Base-by-base conservation (phyloP, 306 rosid species). In the Sophora flavescens region DNA sequence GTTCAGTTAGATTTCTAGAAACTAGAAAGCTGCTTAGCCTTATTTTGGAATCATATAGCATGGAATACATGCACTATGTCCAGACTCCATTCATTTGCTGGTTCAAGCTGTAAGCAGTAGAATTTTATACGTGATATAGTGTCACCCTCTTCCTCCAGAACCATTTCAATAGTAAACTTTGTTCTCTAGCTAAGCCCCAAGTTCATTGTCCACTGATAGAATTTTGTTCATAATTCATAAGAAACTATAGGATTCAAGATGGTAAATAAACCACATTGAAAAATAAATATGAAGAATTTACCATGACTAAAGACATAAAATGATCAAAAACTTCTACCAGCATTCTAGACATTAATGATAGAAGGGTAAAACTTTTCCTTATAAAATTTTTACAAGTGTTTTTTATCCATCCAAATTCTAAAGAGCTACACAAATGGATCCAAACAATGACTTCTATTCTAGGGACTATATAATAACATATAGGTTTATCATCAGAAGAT, bases 401-500 rank as follows among this genome's bases (percentile, higher is more conserved):
- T 59, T 26, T 80, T 12, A 32, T 70, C 75, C 84, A 69, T 48
- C 48, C 15, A 79, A 39, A 42, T 69, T 79, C 82, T 75, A 63
- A 9, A 57, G 54, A 67, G 56, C 64, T 71, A 13, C 70, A 63
- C 33, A 64, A 63, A 59, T 39, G 71, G 74, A 63, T 67, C 12
- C 76, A 63, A 61, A 56, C 63, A 42, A 10, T 74, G 60, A 75
- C 32, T 65, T 70, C 68, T 57, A 62, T 65, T 33, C 16, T 65
- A 65, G 33, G 62, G 57, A 75, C 71, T 58, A 42, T 63, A 63
- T 74, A 61, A 11, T 22, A 22, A 22, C 32, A 76, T 64, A 69
- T 28, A 59, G 74, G 53, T 70, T 52, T 45, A 36, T 69, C 4
- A 41, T 57, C 77, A 76, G 41, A 51, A 76, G 59, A 52, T 71